phyloP scores from a whole-genome alignment of 2,329 filamentous ascomycete species.

The Colletotrichum sansevieriae region DNA sequence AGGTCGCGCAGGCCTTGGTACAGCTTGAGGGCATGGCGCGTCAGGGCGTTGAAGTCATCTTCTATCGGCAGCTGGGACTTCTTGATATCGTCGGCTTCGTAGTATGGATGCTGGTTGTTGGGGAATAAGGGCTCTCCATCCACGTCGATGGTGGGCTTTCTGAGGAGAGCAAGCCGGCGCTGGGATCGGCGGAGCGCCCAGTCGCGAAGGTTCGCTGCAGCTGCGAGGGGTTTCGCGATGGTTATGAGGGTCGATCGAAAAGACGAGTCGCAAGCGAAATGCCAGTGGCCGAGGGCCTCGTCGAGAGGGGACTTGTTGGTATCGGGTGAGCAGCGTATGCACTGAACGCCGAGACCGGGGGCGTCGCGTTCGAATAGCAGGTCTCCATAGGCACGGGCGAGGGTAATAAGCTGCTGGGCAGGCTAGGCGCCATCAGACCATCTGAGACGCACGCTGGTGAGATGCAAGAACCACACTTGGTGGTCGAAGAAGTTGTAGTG shows the following conservation, averaged over 20 bases:
- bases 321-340: not conserved
- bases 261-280: not conserved
- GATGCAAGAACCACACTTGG: not conserved
- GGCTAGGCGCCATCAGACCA: not conserved
- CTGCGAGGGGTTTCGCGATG: constrained; percentile 1
- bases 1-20: not conserved
- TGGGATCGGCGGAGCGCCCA: not conserved
- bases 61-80: not conserved
- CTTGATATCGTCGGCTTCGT: not conserved
- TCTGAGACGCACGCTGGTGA: not conserved
- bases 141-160: not conserved
- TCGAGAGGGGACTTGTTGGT: not conserved
- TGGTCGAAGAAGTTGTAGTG: not conserved
- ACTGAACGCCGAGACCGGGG: not conserved
- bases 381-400: not conserved
- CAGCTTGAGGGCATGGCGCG: not conserved
- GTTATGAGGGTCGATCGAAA: not conserved
- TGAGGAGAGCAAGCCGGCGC: not conserved
- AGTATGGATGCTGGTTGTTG: not conserved
- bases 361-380: not conserved
- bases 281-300: not conserved
- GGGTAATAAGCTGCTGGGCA: not conserved
- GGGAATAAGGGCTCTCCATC: constrained; percentile 1
- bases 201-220: not conserved
- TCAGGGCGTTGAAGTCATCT: not conserved